Conservation (phyloP, 2,329 filamentous ascomycete genomes). For the Rhinocladiella mackenziei region DNA sequence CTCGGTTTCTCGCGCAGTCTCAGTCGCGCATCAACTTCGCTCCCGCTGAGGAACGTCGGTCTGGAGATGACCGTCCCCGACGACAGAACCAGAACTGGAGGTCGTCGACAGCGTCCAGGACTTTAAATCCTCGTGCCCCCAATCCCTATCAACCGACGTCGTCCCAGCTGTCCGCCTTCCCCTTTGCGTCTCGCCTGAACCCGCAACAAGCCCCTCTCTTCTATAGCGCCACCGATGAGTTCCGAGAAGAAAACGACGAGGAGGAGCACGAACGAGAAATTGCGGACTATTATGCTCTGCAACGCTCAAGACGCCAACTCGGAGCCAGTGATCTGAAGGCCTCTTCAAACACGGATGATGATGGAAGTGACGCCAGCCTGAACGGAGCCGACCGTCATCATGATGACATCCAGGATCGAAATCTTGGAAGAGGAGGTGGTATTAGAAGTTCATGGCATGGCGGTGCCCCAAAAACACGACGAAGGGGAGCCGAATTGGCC, state of each 20-base stretch:
- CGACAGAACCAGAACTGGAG: constrained; percentile 45
- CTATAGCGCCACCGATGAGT: constrained; percentile 84
- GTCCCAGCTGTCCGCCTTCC: constrained; percentile 70
- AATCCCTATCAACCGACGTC: constrained; percentile 75
- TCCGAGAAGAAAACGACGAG: constrained; percentile 88
- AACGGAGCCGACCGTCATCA: constrained; percentile 50
- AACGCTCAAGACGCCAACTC: constrained; percentile 83
- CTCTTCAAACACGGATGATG: constrained; percentile 77
- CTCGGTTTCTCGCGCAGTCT: constrained; percentile 91
- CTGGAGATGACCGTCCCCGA: constrained; percentile 47
- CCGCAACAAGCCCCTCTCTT: constrained; percentile 83
- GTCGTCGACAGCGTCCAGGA: constrained; percentile 42
- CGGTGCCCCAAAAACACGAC: constrained; percentile 41
- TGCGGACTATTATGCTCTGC: constrained; percentile 88
- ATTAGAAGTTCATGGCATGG: constrained; percentile 57
- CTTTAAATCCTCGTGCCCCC: constrained; percentile 28
- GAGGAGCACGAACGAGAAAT: constrained; percentile 85
- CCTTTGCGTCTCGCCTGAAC: constrained; percentile 72
- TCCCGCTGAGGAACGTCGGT: constrained; percentile 49
- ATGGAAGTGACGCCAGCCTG: constrained; percentile 58
- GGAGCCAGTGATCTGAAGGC: constrained; percentile 78
- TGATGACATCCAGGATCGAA: constrained; percentile 37
- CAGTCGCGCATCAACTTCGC: constrained; percentile 83
- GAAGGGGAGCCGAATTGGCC: constrained; percentile 38
- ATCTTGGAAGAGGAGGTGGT: constrained; percentile 45